Base-by-base conservation (phyloP, 768 basidiomycete genomes). In the Serpula lacrymans region DNA sequence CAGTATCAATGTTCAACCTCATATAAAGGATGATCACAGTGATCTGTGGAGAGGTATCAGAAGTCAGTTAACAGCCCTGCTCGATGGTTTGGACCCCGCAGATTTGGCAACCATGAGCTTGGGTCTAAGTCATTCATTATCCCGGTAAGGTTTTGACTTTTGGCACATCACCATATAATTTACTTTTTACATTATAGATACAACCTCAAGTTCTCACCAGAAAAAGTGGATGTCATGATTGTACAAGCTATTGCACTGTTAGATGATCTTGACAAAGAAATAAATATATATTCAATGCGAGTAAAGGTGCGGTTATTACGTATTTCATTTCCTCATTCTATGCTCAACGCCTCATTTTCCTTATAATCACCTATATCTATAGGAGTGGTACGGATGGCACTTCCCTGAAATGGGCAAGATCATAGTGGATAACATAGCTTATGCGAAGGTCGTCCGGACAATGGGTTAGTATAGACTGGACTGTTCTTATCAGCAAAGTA, bases 371-470 rank as follows among this genome's bases (percentile, higher is more conserved):
- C 3, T 18, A 13, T 13, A 17, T 7, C 12, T 34, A 4, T 52
- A 96, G 95, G 96, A 99, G 78, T 99, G 96, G 96, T 99, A 99
- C 55, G 96, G 96, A 26, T 99, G 96, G 96, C 96, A 99, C 71
- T 99, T 99, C 77, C 96, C 96, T 4, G 96, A 99, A 67, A 89
- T 99, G 86, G 88, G 85, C 44, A 98, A 97, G 71, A 98, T 99
- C 60, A 88, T 99, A 50, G 80, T 84, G 45, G 96, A 99, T 72
- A 99, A 96, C 67, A 69, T 94, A 44, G 94, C 95, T 14, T 98
- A 98, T 62, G 94, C 96, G 45, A 96, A 92, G 69, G 85, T 87
- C 43, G 81, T 99, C 53, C 86, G 84, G 41, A 65, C 75, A 24
- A 95, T 99, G 94, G 96, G 88, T 82, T 59, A 45, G 74, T 60